Base-by-base conservation (phyloP, 495 filamentous ascomycete species). In the Pyronema omphalodes region DNA sequence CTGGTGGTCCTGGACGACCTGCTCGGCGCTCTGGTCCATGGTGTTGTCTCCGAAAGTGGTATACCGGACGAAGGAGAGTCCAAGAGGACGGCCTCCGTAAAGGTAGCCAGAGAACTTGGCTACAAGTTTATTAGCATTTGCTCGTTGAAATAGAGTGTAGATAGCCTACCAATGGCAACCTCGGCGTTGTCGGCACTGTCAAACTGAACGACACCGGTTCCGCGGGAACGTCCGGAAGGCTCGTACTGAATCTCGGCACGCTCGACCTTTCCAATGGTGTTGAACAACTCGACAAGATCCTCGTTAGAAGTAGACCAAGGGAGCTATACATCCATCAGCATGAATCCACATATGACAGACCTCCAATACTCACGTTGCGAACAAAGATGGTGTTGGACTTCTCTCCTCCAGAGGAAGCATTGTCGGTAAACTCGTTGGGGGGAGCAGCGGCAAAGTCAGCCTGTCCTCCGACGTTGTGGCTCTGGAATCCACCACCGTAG, bases 221-320 rank as follows among this genome's bases (percentile, higher is more conserved):
- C 91, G 54, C 86, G 82, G 51, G 93, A 96, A 59, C 91, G 86
- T 45, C 91, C 89, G 64, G 93, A 94, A 7, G 85, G 83, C 64
- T 96, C 93, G 64, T 96, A 96, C 70, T 98, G 93, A 48, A 96
- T 96, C 71, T 96, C 93, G 9, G 91, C 91, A 59, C 86, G 86
- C 60, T 94, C 88, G 57, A 98, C 91, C 69, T 94, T 94, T 44
- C 89, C 91, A 65, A 98, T 96, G 6, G 91, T 98, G 33, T 82
- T 87, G 76, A 98, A 98, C 11, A 98, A 76, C 64, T 98, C 91
- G 45, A 95, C 76, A 4, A 98, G 70, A 67, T 98, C 91, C 53
- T 96, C 93, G 61, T 96, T 95, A 70, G 88, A 94, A 17, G 91
- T 98, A 35, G 89, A 95, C 91, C 91, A 98, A 5, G 91, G 91